Conservation (phyloP, 2,329 filamentous ascomycete genomes). For the Pseudogymnoascus sp. region DNA sequence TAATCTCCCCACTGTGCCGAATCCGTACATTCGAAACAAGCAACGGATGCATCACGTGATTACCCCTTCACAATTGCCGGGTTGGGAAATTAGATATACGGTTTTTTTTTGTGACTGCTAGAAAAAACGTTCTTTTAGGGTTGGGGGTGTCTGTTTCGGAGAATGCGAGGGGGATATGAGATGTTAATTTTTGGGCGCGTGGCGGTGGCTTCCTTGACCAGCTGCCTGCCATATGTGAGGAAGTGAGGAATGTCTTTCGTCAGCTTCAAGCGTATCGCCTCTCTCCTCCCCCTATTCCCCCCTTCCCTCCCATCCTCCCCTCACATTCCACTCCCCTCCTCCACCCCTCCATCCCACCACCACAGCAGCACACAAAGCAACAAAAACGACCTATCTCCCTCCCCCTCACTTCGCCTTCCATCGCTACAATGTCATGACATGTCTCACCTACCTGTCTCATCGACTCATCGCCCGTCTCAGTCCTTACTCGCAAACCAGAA, state of each 20-base stretch:
- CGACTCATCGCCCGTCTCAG: neutral
- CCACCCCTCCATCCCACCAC: neutral
- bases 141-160: neutral
- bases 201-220: too few relatives aligned
- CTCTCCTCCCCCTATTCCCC: neutral
- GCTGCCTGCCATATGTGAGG: too few relatives aligned
- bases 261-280: too few relatives aligned
- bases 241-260: too few relatives aligned
- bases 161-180: neutral
- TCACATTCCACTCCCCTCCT: too few relatives aligned
- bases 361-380: too few relatives aligned
- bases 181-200: too few relatives aligned
- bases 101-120: neutral
- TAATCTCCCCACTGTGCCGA: neutral
- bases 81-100: neutral
- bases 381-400: neutral
- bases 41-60: neutral
- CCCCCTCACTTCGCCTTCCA: neutral
- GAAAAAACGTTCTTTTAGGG: neutral
- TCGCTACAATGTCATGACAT: too few relatives aligned
- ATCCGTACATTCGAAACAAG: neutral
- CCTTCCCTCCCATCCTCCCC: too few relatives aligned
- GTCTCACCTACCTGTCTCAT: neutral
- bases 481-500: too few relatives aligned
- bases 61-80: neutral